Percentiles rank a stretch among this genome's conserved stretches.
Evolutionary conservation across 805 yeast species (phyloP).

Genomic region (Metschnikowia santaceciliae): DNA sequence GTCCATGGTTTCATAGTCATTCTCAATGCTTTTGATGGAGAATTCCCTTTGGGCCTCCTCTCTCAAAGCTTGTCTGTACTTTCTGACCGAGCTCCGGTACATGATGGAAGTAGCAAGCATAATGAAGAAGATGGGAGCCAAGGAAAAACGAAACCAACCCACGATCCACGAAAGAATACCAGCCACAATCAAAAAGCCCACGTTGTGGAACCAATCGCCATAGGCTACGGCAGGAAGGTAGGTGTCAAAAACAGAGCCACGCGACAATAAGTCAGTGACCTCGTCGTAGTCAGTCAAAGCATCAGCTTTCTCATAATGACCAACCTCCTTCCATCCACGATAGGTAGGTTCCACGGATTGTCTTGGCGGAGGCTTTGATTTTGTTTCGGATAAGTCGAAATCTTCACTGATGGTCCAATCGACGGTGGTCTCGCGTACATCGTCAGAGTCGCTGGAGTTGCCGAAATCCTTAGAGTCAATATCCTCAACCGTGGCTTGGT

Average conservation of each 20-base stretch:
- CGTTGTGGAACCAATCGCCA: constrained; percentile 96
- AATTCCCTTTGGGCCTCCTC: constrained; percentile 84
- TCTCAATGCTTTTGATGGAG: constrained; percentile 74
- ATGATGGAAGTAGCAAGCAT: constrained; percentile 58
- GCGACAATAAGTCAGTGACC: constrained; percentile 61
- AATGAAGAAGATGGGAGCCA: constrained; percentile 79
- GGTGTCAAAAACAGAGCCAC: constrained; percentile 70
- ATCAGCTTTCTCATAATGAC: constrained; percentile 76
- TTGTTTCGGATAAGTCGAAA: constrained; percentile 29
- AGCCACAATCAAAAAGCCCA: constrained; percentile 64
- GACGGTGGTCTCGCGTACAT: constrained; percentile 10
- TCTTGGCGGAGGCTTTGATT: constrained; percentile 42
- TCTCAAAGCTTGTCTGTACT: constrained; percentile 69
- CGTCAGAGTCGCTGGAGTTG: constrained; percentile 1
- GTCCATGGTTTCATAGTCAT: constrained; percentile 90
- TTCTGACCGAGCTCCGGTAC: constrained; percentile 80
- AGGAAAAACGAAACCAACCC: constrained; percentile 71
- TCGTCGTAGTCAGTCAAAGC: constrained; percentile 65
- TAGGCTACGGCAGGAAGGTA: constrained; percentile 70
- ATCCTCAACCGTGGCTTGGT: constrained; percentile 20
- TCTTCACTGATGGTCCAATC: constrained; percentile 37
- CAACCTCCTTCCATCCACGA: constrained; percentile 93
- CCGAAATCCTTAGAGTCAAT: constrained; percentile 9
- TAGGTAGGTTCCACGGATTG: constrained; percentile 60
- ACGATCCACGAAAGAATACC: constrained; percentile 71